Percentiles rank a stretch among this genome's conserved stretches.
These are phyloP conservation scores for Trichoderma oligosporum DNA, from an alignment of 2,329 filamentous ascomycete species.

Conservation along the genomic window DNA sequence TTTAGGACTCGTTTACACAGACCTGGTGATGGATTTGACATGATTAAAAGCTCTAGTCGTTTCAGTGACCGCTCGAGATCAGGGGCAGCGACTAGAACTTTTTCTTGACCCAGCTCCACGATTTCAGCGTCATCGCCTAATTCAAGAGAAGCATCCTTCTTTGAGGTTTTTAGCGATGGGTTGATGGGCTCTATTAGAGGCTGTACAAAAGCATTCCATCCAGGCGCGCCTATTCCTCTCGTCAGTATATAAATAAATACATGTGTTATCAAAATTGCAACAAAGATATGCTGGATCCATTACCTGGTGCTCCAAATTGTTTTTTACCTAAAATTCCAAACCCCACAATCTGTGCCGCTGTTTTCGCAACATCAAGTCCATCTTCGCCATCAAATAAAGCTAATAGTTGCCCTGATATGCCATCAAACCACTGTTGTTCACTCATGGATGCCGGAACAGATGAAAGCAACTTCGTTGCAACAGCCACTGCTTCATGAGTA, in stretches of 20 bases:
- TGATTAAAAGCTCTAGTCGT: constrained; percentile 53
- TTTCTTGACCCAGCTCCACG: constrained; percentile 43
- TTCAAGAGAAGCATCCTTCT: not conserved
- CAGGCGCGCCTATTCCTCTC: constrained; percentile 44
- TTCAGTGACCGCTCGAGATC: constrained; percentile 50
- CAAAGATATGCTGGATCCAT: not conserved
- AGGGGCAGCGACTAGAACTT: constrained; percentile 44
- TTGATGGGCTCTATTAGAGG: constrained; percentile 54
- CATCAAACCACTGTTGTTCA: constrained; percentile 56
- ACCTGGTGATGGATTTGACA: constrained; percentile 64
- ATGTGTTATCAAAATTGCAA: not conserved
- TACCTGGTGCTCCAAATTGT: constrained; percentile 60
- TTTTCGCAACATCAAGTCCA: constrained; percentile 35
- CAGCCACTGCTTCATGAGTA: constrained; percentile 63
- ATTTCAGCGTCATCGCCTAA: constrained; percentile 35
- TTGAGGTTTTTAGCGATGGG: constrained; percentile 32
- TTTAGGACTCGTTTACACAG: constrained; percentile 58
- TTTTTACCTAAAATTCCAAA: constrained; percentile 64
- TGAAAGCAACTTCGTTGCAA: constrained; percentile 60
- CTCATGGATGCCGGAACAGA: constrained; percentile 53
- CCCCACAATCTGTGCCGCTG: constrained; percentile 38
- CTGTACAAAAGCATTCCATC: constrained; percentile 60
- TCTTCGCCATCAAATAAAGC: constrained; percentile 55
- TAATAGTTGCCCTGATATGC: constrained; percentile 59
- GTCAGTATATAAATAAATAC: not conserved